phyloP scores from a whole-genome alignment of 2,329 filamentous ascomycete genomes.

The Talaromyces pinophilus region DNA sequence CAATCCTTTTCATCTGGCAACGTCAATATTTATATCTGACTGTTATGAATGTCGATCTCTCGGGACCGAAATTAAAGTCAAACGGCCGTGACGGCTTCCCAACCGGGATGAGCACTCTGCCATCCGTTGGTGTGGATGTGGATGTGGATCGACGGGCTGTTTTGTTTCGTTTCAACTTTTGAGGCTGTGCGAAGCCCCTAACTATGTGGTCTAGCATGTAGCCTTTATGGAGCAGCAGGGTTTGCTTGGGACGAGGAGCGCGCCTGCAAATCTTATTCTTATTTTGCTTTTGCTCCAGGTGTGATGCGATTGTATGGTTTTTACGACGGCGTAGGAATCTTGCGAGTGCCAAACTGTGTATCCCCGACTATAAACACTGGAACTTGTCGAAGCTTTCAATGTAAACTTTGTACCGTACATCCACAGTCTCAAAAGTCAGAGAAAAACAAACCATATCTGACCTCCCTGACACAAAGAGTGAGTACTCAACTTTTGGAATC shows the following conservation, averaged over 20 bases:
- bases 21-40: background rate
- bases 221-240: background rate
- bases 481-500: background rate
- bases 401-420: background rate
- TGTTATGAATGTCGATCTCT: background rate
- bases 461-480: background rate
- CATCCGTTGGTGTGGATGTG: background rate
- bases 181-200: slow-evolving; percentile 6
- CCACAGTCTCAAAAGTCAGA: background rate
- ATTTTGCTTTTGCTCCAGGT: background rate
- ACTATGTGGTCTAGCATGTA: background rate
- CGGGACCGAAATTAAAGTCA: background rate
- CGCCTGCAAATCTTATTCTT: background rate
- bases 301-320: background rate
- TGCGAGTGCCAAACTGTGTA: no score
- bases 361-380: background rate
- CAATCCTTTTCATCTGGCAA: background rate
- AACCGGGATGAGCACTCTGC: background rate
- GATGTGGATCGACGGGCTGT: background rate
- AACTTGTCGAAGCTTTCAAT: background rate
- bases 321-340: background rate
- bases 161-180: slow-evolving; percentile 12
- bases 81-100: background rate
- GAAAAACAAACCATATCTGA: background rate
- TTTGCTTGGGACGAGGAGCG: background rate